Evolutionary conservation across 2,329 filamentous ascomycete species (phyloP).

Genomic region (Westerdykella aurantiaca): DNA sequence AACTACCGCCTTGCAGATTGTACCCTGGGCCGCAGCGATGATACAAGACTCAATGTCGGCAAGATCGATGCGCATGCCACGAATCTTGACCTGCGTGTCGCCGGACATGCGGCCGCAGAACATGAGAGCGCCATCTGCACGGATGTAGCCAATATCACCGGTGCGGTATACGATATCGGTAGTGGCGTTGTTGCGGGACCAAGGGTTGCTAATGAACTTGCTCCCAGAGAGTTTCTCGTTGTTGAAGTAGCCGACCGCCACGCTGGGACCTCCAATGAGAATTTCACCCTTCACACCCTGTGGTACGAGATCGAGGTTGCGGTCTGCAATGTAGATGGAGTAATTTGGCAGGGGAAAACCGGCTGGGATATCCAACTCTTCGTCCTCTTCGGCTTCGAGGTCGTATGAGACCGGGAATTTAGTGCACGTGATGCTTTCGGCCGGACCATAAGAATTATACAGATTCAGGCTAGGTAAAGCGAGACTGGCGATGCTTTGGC

Average conservation of each 20-base stretch:
- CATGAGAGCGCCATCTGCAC: constrained; percentile 30
- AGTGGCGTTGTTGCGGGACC: too few relatives aligned
- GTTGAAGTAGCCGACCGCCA: constrained; percentile 35
- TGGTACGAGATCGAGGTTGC: constrained; percentile 32
- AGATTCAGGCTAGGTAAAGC: neutral
- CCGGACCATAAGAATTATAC: constrained; percentile 4
- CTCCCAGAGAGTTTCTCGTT: constrained; percentile 10
- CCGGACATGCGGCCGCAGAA: constrained; percentile 38
- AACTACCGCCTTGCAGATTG: constrained; percentile 23
- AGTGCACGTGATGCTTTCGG: neutral
- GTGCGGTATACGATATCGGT: constrained; percentile 11
- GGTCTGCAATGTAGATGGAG: constrained; percentile 37
- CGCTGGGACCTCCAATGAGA: constrained; percentile 33
- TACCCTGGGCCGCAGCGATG: constrained; percentile 7
- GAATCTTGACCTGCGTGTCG: constrained; percentile 45
- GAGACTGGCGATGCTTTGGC: neutral
- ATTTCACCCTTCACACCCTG: constrained; percentile 40
- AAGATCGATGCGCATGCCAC: constrained; percentile 45
- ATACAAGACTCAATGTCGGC: constrained; percentile 41
- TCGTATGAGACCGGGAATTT: neutral
- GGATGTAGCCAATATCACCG: constrained; percentile 38
- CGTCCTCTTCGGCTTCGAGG: too few relatives aligned
- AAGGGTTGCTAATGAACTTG: constrained; percentile 5
- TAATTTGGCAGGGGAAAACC: neutral
- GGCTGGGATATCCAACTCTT: neutral